phyloP scores from a whole-genome alignment of 1,139 yeast genomes.

The Martiniozyma asiatica region DNA sequence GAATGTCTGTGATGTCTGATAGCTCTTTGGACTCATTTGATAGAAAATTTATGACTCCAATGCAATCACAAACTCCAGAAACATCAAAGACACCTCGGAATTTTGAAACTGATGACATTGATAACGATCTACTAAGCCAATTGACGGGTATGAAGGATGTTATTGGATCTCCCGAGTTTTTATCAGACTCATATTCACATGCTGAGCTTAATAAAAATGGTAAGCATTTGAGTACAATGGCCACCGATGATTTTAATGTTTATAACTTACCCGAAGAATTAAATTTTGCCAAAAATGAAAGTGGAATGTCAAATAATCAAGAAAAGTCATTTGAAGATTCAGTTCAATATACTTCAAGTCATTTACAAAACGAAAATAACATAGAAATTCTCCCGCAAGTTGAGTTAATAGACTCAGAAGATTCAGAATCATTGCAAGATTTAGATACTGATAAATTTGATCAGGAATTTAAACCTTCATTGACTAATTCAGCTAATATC shows the following conservation, averaged over 20 bases:
- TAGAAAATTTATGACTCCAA: slow-evolving; percentile 13
- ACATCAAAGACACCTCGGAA: too few relatives aligned
- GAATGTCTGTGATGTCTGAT: too few relatives aligned
- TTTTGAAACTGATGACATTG: not conserved
- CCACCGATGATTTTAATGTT: slow-evolving; percentile 20
- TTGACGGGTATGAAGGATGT: not conserved
- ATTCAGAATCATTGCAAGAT: too few relatives aligned
- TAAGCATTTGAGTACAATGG: slow-evolving; percentile 20
- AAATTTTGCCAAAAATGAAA: not conserved
- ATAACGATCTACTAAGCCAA: slow-evolving; percentile 2
- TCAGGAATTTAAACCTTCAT: not conserved
- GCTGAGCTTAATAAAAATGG: slow-evolving; percentile 1
- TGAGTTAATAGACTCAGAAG: too few relatives aligned
- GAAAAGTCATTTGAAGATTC: slow-evolving; percentile 13
- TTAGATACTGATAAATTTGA: too few relatives aligned
- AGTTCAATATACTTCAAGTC: too few relatives aligned
- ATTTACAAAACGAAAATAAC: too few relatives aligned
- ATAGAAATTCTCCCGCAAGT: too few relatives aligned
- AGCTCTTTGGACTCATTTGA: slow-evolving; percentile 11
- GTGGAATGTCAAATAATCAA: slow-evolving; percentile 21
- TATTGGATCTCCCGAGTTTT: too few relatives aligned
- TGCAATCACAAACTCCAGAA: too few relatives aligned
- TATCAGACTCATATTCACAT: not conserved
- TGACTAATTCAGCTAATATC: slow-evolving; percentile 14
- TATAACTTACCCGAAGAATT: slow-evolving; percentile 14